Evolutionary conservation across 2,329 filamentous ascomycete species (phyloP).

Genomic region (Uncinocarpus reesii): DNA sequence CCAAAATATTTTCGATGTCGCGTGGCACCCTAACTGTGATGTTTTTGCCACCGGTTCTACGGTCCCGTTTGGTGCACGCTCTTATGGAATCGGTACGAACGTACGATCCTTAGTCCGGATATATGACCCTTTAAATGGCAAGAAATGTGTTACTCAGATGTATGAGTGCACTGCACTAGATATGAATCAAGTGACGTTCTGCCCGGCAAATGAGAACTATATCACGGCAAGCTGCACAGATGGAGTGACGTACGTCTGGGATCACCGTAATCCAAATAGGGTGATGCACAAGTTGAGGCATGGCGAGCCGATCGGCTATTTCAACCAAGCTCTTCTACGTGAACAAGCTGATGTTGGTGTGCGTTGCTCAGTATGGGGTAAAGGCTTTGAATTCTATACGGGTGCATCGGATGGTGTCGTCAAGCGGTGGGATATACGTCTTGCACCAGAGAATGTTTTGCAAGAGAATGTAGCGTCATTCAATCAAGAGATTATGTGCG

Average conservation of each 20-base stretch:
- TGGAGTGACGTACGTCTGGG: conserved; percentile 52
- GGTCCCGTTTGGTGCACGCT: conserved; percentile 24
- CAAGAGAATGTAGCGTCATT: conserved; percentile 43
- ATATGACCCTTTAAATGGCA: conserved; percentile 37
- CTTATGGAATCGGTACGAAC: conserved; percentile 25
- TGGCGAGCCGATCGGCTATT: conserved; percentile 41
- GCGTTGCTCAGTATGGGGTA: conserved; percentile 48
- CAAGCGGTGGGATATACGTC: conserved; percentile 50
- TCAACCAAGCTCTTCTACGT: conserved; percentile 30
- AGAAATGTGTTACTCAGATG: conserved; percentile 33
- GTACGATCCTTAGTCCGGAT: conserved; percentile 44
- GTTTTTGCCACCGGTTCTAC: conserved; percentile 47
- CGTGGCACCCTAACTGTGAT: conserved; percentile 44
- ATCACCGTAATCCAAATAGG: conserved; percentile 39
- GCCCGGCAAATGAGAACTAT: conserved; percentile 37
- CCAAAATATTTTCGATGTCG: conserved; percentile 49
- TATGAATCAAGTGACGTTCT: conserved; percentile 51
- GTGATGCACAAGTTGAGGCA: conserved; percentile 44
- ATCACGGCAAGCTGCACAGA: conserved; percentile 52
- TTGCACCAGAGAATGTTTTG: conserved; percentile 41
- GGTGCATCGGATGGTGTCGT: conserved; percentile 52
- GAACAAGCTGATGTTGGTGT: conserved; percentile 50
- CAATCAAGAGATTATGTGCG: conserved; percentile 48
- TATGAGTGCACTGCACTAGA: conserved; percentile 50
- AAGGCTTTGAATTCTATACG: conserved; percentile 45